Evolutionary conservation across 2,329 filamentous ascomycete species (phyloP).

Genomic region (Pestalotiopsis sp.): DNA sequence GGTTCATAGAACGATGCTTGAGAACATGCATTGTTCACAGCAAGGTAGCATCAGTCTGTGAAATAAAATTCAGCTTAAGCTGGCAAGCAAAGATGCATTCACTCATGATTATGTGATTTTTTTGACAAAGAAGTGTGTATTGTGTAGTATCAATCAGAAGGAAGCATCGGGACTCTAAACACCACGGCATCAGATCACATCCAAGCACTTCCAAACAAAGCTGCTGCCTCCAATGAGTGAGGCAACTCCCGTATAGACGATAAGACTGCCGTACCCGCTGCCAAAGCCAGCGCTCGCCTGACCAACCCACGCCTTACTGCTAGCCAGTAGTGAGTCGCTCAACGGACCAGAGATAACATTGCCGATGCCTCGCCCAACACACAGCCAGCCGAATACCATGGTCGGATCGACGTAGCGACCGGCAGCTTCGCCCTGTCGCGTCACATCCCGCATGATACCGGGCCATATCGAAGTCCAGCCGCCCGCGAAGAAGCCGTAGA

Average conservation of each 20-base stretch:
- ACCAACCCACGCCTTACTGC: conserved; percentile 41
- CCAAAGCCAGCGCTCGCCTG: conserved; percentile 46
- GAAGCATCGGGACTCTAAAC: no score
- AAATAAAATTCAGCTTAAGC: no score
- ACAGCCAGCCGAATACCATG: conserved; percentile 62
- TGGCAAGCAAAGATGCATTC: no score
- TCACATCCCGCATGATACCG: conserved; percentile 31
- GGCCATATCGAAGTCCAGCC: conserved; percentile 25
- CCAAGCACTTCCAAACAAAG: conserved; percentile 41
- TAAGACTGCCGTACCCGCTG: conserved; percentile 54
- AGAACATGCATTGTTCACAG: no score
- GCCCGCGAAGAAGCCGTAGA: conserved; percentile 63
- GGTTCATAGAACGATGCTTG: no score
- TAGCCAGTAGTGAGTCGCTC: conserved; percentile 52
- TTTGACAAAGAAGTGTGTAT: no score
- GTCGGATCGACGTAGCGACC: conserved; percentile 41
- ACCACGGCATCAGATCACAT: conserved; percentile 21
- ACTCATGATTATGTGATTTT: no score
- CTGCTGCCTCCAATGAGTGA: conserved; percentile 50
- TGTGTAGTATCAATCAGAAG: no score
- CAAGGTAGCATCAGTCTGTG: no score
- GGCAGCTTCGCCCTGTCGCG: conserved; percentile 23
- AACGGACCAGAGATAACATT: conserved; percentile 61
- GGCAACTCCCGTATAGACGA: conserved; percentile 60
- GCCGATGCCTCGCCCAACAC: conserved; percentile 58